Evolutionary conservation across 169 alveolate species (phyloP).

Genomic region (Plasmodium berghei): DNA sequence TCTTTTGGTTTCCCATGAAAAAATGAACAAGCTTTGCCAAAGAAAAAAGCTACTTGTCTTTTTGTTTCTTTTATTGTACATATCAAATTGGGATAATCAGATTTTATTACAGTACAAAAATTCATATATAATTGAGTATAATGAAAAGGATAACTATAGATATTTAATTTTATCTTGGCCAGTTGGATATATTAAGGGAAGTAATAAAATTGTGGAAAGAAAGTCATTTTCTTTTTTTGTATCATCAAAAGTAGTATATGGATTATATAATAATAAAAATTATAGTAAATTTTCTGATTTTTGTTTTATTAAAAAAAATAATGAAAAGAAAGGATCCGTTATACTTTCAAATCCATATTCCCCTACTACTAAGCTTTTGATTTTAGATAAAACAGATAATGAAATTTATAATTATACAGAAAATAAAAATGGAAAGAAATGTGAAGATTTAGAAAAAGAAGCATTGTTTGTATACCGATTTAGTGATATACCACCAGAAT

Average conservation of each 20-base stretch:
- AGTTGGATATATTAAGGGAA: no score
- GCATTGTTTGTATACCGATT: slow-evolving; percentile 41
- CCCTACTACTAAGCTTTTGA: slow-evolving; percentile 37
- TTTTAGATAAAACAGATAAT: slow-evolving; percentile 35
- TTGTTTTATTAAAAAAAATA: slow-evolving; percentile 20
- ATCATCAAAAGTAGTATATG: slow-evolving; percentile 58
- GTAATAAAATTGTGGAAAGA: no score
- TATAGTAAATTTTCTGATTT: slow-evolving; percentile 20
- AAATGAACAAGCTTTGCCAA: neutral
- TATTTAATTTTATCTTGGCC: no score
- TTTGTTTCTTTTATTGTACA: slow-evolving; percentile 3
- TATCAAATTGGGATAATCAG: neutral
- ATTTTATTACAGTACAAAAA: no score
- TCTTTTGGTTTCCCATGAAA: neutral
- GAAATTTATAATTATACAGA: slow-evolving; percentile 43
- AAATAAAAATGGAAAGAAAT: slow-evolving; percentile 33
- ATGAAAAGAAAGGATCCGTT: slow-evolving; percentile 19
- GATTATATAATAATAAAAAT: slow-evolving; percentile 38
- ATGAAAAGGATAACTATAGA: no score
- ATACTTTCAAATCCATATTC: slow-evolving; percentile 9
- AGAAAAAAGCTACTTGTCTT: neutral
- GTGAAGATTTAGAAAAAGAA: slow-evolving; percentile 46
- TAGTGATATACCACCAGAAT: slow-evolving; percentile 1
- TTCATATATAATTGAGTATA: no score
- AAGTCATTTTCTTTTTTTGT: slow-evolving; percentile 9